Base-by-base conservation (phyloP, 2,329 filamentous ascomycete genomes). In the Byssothecium circinans region DNA sequence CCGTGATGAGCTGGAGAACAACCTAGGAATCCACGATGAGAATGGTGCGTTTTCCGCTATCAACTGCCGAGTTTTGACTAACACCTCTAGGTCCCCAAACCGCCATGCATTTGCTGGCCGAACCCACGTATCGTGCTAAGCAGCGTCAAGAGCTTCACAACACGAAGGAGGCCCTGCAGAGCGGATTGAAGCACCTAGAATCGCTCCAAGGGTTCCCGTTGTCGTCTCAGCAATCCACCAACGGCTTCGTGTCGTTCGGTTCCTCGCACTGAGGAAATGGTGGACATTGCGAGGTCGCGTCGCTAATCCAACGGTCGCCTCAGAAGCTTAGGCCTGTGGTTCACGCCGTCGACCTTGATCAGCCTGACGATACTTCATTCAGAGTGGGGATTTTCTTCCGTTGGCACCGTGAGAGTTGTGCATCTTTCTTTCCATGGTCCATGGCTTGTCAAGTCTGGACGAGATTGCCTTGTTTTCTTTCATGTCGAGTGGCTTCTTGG, bases 1-100 rank as follows among this genome's bases (percentile, higher is more conserved):
- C 1, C 52, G 53, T 7, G 56, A 62, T 2, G 60, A 70, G 32
- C 50, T 72, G 2, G 55, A 57, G 14, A 51, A 46, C 1, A 50
- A 56, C 0, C 56, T 70, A 0, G 54, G 56, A 0, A 57, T 68
- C 8, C 44, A 49, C 11, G 57, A 62, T 7, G 54, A 49, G 1
- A 45, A 63, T 20, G 62, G 63, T 61, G 50, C 32, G 62, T 32
- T 8, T 32, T 14, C 10, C 10, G 23, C 23, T 6, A 41, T 11
- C 4, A 49, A 29, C 18, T 42, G 8, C 22, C 22, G 36, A 15
- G n/a, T 8, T 11, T n/a, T 18, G 12, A 32, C 29, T 32, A n/a
- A 32, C 29, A 7, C 11, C 8, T 4, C 0, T 15, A 57, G 53
- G 52, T 3, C 35, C 52, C 3, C 32, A 39, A 1, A 56, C 50